These are phyloP conservation scores for Stemphylium vesicarium DNA, from an alignment of 2,329 filamentous ascomycete genomes.

Conservation along the genomic window DNA sequence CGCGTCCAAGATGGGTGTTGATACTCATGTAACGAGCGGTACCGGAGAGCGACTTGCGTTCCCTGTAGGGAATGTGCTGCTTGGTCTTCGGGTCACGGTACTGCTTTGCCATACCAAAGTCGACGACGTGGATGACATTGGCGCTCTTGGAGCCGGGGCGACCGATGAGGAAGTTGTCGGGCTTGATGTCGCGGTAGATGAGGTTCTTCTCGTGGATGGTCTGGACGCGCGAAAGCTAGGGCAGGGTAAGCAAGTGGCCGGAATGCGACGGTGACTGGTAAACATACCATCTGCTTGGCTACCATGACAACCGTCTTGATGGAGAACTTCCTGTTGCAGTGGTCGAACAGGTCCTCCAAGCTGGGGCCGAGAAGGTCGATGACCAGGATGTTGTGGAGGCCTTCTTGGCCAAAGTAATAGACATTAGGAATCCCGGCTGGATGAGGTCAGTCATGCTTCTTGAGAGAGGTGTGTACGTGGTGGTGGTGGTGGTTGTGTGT, in stretches of 20 bases:
- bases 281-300: constrained; percentile 93
- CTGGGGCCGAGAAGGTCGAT: constrained; percentile 95
- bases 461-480: background rate
- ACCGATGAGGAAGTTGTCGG: constrained; percentile 98
- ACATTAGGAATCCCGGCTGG: constrained; percentile 97
- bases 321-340: constrained; percentile 92
- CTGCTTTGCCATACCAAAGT: constrained; percentile 99
- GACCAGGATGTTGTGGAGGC: constrained; percentile 97
- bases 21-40: constrained; percentile 99
- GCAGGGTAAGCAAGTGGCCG: constrained; percentile 14
- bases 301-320: constrained; percentile 99
- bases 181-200: constrained; percentile 99
- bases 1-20: constrained; percentile 95
- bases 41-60: constrained; percentile 94
- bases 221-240: constrained; percentile 84
- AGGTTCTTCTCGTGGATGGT: constrained; percentile 98
- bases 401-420: constrained; percentile 99
- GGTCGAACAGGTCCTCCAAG: constrained; percentile 95
- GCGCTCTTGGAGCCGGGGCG: constrained; percentile 90
- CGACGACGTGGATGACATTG: constrained; percentile 97
- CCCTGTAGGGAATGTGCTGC: constrained; percentile 96
- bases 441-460: constrained; percentile 17
- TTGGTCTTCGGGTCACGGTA: constrained; percentile 99
- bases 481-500: background rate
- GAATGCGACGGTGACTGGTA: background rate